Conservation (phyloP, 2,329 filamentous ascomycete genomes). For the Penicillium sp. region DNA sequence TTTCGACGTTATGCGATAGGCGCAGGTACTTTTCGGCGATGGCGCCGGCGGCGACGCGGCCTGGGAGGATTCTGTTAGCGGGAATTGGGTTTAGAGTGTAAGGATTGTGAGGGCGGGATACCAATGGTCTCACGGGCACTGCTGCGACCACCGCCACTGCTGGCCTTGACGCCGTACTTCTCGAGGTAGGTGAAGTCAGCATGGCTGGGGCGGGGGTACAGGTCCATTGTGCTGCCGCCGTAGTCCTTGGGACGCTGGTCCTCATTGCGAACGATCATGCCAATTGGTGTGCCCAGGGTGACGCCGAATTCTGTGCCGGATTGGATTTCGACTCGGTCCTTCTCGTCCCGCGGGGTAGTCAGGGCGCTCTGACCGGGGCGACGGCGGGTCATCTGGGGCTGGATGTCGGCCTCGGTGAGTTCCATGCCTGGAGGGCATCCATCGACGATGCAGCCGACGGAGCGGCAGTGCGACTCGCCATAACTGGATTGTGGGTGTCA, state of each 20-base stretch:
- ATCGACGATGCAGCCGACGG: slow-evolving; percentile 92
- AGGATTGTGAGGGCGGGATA: slow-evolving; percentile 27
- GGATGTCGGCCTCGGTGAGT: slow-evolving; percentile 81
- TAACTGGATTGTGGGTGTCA: slow-evolving; percentile 48
- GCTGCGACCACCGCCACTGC: slow-evolving; percentile 81
- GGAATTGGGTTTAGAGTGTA: background rate
- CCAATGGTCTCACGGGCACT: slow-evolving; percentile 95
- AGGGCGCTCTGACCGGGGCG: slow-evolving; percentile 85
- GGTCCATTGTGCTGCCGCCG: slow-evolving; percentile 81
- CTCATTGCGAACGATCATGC: slow-evolving; percentile 81
- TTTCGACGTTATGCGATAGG: slow-evolving; percentile 78
- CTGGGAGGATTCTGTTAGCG: slow-evolving; percentile 33
- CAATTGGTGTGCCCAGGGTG: slow-evolving; percentile 87
- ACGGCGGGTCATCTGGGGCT: slow-evolving; percentile 88
- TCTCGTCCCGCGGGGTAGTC: slow-evolving; percentile 89
- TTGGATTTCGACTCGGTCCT: slow-evolving; percentile 86
- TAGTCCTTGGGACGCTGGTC: slow-evolving; percentile 93
- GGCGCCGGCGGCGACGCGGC: slow-evolving; percentile 81
- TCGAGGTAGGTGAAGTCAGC: slow-evolving; percentile 96
- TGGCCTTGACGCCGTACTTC: slow-evolving; percentile 94
- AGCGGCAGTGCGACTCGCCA: slow-evolving; percentile 86
- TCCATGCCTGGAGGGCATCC: slow-evolving; percentile 83
- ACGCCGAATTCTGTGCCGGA: slow-evolving; percentile 87
- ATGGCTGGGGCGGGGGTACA: slow-evolving; percentile 85
- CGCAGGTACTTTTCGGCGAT: slow-evolving; percentile 90